A percentile compares a stretch with the other conserved stretches of the same genome.
Evolutionary conservation across 139 green algal genomes (phyloP).

Genomic region (Trebouxia sp.): DNA sequence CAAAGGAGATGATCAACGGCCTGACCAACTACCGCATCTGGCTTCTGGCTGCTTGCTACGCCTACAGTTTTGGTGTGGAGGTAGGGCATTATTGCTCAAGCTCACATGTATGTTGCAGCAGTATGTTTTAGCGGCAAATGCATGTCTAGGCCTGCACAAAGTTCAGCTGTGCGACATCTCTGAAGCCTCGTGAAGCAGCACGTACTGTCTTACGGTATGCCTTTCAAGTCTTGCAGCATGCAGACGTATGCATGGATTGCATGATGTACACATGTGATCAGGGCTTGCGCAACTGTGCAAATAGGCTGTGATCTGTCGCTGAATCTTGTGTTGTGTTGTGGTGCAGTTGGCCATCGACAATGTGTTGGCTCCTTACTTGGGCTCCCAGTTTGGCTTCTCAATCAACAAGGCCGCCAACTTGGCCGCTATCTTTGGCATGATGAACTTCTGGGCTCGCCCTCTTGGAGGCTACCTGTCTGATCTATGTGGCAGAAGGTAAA

Average conservation of each 20-base stretch:
- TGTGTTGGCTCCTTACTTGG: slow-evolving; percentile 70
- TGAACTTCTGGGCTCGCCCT: slow-evolving; percentile 91
- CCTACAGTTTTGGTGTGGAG: slow-evolving; percentile 58
- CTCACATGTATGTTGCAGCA: too few species aligned
- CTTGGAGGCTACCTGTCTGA: slow-evolving; percentile 79
- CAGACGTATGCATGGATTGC: too few species aligned
- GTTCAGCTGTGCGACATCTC: too few species aligned
- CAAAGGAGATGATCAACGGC: slow-evolving; percentile 28
- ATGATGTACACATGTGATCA: too few species aligned
- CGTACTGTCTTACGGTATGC: too few species aligned
- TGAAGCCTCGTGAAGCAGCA: too few species aligned
- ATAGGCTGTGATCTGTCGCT: background rate
- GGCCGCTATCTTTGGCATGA: slow-evolving; percentile 80
- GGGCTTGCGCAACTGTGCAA: background rate
- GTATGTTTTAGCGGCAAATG: too few species aligned
- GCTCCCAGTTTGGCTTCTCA: slow-evolving; percentile 67
- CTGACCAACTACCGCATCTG: slow-evolving; percentile 64
- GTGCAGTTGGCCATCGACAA: slow-evolving; percentile 84
- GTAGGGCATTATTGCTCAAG: too few species aligned
- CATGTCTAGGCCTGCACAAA: too few species aligned
- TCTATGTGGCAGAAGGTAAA: slow-evolving; percentile 26
- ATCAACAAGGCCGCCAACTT: slow-evolving; percentile 64
- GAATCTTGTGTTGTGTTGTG: background rate
- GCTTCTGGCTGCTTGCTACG: slow-evolving; percentile 63
- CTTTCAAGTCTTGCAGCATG: too few species aligned